Conservation (phyloP, 164 flowering plant species). For the Amborella trichopoda region DNA sequence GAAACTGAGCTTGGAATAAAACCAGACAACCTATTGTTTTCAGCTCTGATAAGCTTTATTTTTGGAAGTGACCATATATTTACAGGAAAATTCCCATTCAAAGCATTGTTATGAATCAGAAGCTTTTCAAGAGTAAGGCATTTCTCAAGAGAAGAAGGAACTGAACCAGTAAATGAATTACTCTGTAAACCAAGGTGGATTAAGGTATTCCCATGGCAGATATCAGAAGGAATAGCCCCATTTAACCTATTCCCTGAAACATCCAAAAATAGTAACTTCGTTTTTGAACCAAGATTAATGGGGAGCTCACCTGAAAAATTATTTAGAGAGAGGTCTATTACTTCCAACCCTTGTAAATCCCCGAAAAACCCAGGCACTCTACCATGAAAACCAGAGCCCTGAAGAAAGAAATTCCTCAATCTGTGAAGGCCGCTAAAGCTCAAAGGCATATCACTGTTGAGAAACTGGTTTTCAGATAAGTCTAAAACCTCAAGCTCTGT, state of each 20-base stretch:
- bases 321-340: constrained; percentile 70
- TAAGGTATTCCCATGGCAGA: constrained; percentile 43
- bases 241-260: constrained; percentile 56
- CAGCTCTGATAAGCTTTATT: constrained; percentile 68
- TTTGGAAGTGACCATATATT: constrained; percentile 64
- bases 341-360: constrained; percentile 33
- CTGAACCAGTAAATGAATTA: constrained; percentile 52
- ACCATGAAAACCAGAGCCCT: constrained; percentile 62
- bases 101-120: constrained; percentile 71
- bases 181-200: constrained; percentile 44
- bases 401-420: constrained; percentile 53
- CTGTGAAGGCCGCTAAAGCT: constrained; percentile 49
- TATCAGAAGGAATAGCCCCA: constrained; percentile 57
- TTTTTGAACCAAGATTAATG: constrained; percentile 25
- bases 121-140: constrained; percentile 67
- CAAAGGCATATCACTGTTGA: constrained; percentile 54
- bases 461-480: constrained; percentile 48
- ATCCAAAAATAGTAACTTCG: constrained; percentile 54
- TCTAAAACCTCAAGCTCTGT: constrained; percentile 59
- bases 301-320: constrained; percentile 60
- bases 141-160: constrained; percentile 29
- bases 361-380: constrained; percentile 43
- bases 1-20: constrained; percentile 53
- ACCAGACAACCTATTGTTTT: constrained; percentile 67
- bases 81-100: constrained; percentile 52